Base-by-base conservation (phyloP, 2,329 filamentous ascomycete genomes). In the Juglanconis juglandina region DNA sequence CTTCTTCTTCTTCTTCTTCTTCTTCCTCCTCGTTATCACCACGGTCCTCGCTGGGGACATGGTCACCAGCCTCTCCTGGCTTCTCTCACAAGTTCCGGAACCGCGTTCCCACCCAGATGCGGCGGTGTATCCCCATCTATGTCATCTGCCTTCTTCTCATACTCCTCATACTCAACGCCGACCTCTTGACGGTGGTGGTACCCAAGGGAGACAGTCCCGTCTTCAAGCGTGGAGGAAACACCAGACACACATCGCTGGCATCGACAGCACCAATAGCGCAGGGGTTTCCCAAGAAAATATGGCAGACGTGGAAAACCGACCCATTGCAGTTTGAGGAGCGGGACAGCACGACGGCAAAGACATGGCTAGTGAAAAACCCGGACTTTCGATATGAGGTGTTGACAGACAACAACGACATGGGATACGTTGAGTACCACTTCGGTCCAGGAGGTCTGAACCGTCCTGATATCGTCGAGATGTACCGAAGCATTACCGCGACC, bases 271-370 rank as follows among this genome's bases (percentile, higher is more conserved):
- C 57, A 3, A 35, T 46, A 7, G 37, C 17, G 6, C 53, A 56
- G 3, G 59, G 59, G 9, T 91, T 86, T 66, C 88, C 81, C 5
- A 79, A 80, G 58, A 91, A 91, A 73, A 88, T 91, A 65, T 91
- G 88, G 88, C 88, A 91, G 72, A 88, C 85, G 0, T 91, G 88
- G 88, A 91, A 90, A 71, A 82, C 87, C 34, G 82, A 87, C 63
- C 85, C 88, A 2, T 76, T 90, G 39, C 77, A 78, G 2, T 90
- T 90, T 68, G 87, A 89, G 64, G 80, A 86, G 67, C 79, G 84
- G 56, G 87, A 91, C 67, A 75, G 82, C 37, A 73, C 79, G 32
- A 78, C 79, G 0, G 87, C 88, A 9, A 80, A 81, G 65, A 86
- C 86, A 1, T 91, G 88, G 88, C 78, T 83, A 0, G 72, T 75